Conservation (phyloP, 1,139 yeast genomes). For the Blastobotrys raffinosifermentans region DNA sequence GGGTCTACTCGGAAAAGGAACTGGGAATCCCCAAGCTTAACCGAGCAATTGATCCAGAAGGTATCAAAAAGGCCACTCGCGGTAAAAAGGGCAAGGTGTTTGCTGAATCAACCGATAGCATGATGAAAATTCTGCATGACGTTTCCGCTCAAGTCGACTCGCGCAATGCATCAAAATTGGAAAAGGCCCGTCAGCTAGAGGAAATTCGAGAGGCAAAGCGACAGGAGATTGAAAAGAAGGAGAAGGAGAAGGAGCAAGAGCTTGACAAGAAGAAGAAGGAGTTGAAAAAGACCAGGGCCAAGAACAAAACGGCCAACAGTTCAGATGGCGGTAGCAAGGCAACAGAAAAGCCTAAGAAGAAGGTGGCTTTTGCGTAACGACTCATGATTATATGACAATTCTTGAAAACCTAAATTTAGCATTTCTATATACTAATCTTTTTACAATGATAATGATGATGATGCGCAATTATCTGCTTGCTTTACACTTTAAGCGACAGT, state of each 20-base stretch:
- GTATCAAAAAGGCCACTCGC: slow-evolving; percentile 49
- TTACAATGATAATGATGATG: too few species aligned
- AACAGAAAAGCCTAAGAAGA: slow-evolving; percentile 14
- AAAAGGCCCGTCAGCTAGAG: slow-evolving; percentile 81
- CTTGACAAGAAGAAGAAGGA: slow-evolving; percentile 75
- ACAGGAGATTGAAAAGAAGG: slow-evolving; percentile 80
- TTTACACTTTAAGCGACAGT: too few species aligned
- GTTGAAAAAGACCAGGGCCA: slow-evolving; percentile 48
- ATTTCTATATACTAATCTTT: background rate
- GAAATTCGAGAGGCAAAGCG: slow-evolving; percentile 83
- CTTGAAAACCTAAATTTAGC: background rate
- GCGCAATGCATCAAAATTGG: slow-evolving; percentile 83
- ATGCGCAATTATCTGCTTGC: too few species aligned
- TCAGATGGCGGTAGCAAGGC: slow-evolving; percentile 9
- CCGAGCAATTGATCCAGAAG: slow-evolving; percentile 81
- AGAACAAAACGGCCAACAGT: slow-evolving; percentile 10
- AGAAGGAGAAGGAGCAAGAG: slow-evolving; percentile 59
- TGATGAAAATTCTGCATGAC: slow-evolving; percentile 65
- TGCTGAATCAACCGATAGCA: slow-evolving; percentile 59
- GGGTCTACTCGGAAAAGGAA: slow-evolving; percentile 68
- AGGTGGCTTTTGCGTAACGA: slow-evolving; percentile 24
- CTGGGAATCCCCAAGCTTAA: slow-evolving; percentile 73
- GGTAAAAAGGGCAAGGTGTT: slow-evolving; percentile 95
- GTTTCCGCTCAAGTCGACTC: slow-evolving; percentile 80
- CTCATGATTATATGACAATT: background rate